Conservation (phyloP, 2,329 filamentous ascomycete species). For the Clathrospora elynae region DNA sequence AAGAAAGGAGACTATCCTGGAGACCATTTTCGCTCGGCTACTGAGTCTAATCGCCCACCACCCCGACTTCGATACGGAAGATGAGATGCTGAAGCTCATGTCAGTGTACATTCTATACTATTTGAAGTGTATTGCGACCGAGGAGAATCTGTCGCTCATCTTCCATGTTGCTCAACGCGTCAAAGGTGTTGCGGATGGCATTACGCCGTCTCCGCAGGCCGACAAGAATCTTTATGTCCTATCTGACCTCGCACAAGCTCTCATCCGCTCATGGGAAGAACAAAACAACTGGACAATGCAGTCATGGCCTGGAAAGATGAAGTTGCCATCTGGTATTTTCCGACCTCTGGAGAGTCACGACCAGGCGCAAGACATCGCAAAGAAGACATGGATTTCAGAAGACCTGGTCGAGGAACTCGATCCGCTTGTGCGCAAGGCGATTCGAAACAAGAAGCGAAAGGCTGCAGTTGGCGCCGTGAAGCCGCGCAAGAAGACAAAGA, state of each 20-base stretch:
- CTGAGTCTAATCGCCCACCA: constrained; percentile 91
- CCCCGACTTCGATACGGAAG: constrained; percentile 73
- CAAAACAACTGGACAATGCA: constrained; percentile 84
- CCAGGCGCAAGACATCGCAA: constrained; percentile 80
- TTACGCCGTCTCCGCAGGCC: constrained; percentile 59
- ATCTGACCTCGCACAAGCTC: constrained; percentile 81
- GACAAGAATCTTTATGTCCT: constrained; percentile 83
- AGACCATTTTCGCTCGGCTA: constrained; percentile 79
- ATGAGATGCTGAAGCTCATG: constrained; percentile 77
- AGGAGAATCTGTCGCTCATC: constrained; percentile 85
- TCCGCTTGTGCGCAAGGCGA: constrained; percentile 68
- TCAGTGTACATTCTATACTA: constrained; percentile 91
- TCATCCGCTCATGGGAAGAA: constrained; percentile 86
- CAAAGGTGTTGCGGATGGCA: constrained; percentile 84
- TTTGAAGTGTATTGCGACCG: constrained; percentile 77
- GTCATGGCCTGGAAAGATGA: constrained; percentile 79
- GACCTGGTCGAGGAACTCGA: constrained; percentile 76
- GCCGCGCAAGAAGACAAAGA: constrained; percentile 44
- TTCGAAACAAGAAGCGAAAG: constrained; percentile 64
- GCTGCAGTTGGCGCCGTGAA: constrained; percentile 37
- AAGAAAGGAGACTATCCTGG: constrained; percentile 66
- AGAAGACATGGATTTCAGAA: constrained; percentile 81
- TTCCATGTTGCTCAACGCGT: constrained; percentile 91
- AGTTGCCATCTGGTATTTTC: constrained; percentile 80
- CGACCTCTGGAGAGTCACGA: constrained; percentile 74